Conservation (phyloP, 2,329 filamentous ascomycete species). For the Stromatinia cepivora region DNA sequence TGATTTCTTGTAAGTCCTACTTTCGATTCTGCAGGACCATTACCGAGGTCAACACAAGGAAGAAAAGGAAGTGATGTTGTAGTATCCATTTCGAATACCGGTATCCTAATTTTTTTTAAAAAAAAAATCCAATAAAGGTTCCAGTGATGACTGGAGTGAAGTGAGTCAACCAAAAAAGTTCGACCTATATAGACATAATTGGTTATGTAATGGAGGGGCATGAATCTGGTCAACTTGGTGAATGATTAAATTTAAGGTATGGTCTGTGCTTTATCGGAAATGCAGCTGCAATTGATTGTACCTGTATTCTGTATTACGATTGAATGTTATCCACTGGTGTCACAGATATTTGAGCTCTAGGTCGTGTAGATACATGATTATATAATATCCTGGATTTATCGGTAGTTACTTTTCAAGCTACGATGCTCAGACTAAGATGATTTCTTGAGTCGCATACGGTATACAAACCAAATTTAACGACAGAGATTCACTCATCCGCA, state of each 20-base stretch:
- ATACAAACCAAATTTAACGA: background rate
- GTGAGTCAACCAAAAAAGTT: constrained; percentile 23
- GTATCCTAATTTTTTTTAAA: background rate
- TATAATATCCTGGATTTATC: background rate
- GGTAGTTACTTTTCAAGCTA: background rate
- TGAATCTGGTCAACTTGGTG: background rate
- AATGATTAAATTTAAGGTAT: constrained; percentile 27
- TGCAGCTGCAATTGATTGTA: constrained; percentile 4
- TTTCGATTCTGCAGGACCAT: constrained; percentile 49
- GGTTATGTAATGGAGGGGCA: constrained; percentile 33
- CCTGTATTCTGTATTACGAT: background rate
- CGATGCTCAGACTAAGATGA: background rate
- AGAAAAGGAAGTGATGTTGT: constrained; percentile 64
- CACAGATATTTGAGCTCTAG: background rate
- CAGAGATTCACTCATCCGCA: background rate
- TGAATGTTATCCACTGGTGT: constrained; percentile 8
- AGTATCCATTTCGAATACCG: constrained; percentile 56
- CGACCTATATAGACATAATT: constrained; percentile 21
- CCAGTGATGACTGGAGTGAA: constrained; percentile 13
- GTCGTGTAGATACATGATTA: background rate
- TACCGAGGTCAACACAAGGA: constrained; percentile 55
- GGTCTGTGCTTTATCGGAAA: constrained; percentile 25
- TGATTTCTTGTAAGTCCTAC: constrained; percentile 59
- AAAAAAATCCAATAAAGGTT: constrained; percentile 5
- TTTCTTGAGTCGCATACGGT: background rate